Percentiles rank a stretch among this genome's conserved stretches.
Evolutionary conservation across 306 rosid genomes (phyloP).

Genomic region (Cucumis hystrix): DNA sequence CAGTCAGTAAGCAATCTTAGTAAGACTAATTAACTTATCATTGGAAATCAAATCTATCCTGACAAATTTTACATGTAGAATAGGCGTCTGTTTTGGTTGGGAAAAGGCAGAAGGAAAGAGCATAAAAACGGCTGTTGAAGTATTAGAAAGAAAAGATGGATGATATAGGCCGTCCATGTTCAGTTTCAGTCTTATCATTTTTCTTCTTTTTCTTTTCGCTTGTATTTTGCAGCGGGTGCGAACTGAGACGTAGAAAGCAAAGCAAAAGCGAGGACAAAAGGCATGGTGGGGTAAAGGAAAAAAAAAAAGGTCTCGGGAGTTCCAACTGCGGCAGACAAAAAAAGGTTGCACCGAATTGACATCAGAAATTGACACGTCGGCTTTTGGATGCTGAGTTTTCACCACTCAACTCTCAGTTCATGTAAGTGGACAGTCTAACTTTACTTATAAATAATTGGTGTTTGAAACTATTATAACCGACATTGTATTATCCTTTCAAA

Average conservation of each 20-base stretch:
- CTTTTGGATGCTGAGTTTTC: slow-evolving; percentile 37
- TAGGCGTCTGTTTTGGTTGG: background rate
- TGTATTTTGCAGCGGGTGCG: background rate
- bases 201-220: no score
- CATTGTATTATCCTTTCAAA: no score
- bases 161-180: background rate
- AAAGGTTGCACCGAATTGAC: slow-evolving; percentile 25
- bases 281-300: background rate
- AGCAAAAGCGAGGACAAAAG: background rate
- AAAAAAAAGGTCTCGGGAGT: background rate
- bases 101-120: background rate
- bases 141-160: background rate
- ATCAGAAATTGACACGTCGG: slow-evolving; percentile 4
- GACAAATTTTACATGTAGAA: background rate
- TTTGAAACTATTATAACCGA: no score
- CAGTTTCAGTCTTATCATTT: background rate
- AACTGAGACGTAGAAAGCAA: background rate
- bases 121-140: background rate
- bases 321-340: slow-evolving; percentile 30
- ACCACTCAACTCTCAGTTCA: slow-evolving; percentile 12
- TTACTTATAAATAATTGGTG: background rate
- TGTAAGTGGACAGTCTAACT: background rate
- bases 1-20: background rate
- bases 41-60: background rate
- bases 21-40: background rate